Conservation (phyloP, 805 yeast genomes). For the Wickerhamiella parazyma region DNA sequence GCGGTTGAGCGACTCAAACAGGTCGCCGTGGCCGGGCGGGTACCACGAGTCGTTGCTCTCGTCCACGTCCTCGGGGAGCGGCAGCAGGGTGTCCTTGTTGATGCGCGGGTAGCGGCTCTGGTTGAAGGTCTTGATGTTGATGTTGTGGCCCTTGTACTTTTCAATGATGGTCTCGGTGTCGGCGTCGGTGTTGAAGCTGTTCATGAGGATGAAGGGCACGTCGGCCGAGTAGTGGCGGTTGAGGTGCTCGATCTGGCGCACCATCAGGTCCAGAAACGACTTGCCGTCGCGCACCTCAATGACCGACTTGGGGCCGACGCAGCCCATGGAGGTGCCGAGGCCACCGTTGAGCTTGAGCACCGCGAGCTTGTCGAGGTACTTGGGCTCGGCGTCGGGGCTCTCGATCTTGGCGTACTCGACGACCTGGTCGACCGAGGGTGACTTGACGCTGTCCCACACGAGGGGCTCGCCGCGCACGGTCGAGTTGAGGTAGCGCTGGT, state of each 20-base stretch:
- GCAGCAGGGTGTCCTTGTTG: constrained; percentile 86
- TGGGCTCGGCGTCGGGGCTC: constrained; percentile 22
- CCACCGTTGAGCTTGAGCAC: constrained; percentile 97
- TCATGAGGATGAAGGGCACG: constrained; percentile 94
- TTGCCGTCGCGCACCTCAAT: constrained; percentile 98
- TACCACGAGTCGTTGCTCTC: constrained; percentile 85
- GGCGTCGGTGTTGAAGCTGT: constrained; percentile 93
- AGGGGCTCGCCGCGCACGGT: constrained; percentile 74
- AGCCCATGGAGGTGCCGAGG: constrained; percentile 97
- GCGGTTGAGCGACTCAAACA: constrained; percentile 76
- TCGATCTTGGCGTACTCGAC: constrained; percentile 54
- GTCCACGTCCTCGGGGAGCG: constrained; percentile 68
- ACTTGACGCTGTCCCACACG: constrained; percentile 92
- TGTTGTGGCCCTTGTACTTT: constrained; percentile 93
- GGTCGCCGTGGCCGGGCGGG: constrained; percentile 99
- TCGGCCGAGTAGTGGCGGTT: constrained; percentile 82
- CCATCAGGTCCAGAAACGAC: constrained; percentile 88
- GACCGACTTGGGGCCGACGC: constrained; percentile 97
- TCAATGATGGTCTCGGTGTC: constrained; percentile 92
- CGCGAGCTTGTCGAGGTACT: constrained; percentile 67
- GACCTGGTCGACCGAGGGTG: constrained; percentile 83
- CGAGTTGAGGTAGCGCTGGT: constrained; percentile 82
- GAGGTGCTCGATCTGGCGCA: constrained; percentile 91
- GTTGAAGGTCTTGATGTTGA: constrained; percentile 88
- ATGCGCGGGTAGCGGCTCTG: constrained; percentile 97